Percentiles rank a stretch among this genome's conserved stretches.
These are phyloP conservation scores for Annulohypoxylon nitens DNA, from an alignment of 495 filamentous ascomycete genomes.

Conservation along the genomic window DNA sequence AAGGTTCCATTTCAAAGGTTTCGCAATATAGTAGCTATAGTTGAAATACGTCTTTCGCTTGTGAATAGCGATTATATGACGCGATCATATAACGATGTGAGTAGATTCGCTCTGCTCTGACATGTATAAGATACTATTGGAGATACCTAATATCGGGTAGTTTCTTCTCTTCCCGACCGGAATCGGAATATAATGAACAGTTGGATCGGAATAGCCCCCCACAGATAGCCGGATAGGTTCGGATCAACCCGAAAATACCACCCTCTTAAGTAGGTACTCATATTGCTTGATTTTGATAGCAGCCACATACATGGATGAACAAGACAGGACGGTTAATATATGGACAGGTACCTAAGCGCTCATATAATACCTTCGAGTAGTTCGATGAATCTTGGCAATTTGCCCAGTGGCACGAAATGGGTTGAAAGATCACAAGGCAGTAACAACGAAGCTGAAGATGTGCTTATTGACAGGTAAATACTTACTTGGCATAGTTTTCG, in stretches of 20 bases:
- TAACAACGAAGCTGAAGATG: too few species aligned
- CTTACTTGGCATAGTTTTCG: too few species aligned
- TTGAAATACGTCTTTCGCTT: not conserved
- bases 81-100: not conserved
- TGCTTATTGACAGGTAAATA: too few species aligned
- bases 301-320: not conserved
- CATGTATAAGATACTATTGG: not conserved
- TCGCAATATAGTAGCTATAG: not conserved
- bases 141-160: not conserved
- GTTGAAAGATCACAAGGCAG: too few species aligned
- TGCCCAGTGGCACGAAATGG: too few species aligned
- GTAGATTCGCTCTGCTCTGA: not conserved
- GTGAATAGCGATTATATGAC: too few species aligned
- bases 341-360: not conserved
- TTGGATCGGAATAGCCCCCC: conserved; percentile 21
- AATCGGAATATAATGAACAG: conserved; percentile 17
- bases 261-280: not conserved
- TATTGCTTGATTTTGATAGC: not conserved
- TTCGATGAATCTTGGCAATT: too few species aligned
- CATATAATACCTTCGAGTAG: too few species aligned
- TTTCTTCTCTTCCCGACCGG: conserved; percentile 16
- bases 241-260: conserved; percentile 7
- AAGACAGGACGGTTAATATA: not conserved
- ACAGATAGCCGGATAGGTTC: conserved; percentile 21
- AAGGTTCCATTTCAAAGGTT: conserved; percentile 47